phyloP scores from a whole-genome alignment of 2,329 filamentous ascomycete species.

The Aspergillus spinulosporus region DNA sequence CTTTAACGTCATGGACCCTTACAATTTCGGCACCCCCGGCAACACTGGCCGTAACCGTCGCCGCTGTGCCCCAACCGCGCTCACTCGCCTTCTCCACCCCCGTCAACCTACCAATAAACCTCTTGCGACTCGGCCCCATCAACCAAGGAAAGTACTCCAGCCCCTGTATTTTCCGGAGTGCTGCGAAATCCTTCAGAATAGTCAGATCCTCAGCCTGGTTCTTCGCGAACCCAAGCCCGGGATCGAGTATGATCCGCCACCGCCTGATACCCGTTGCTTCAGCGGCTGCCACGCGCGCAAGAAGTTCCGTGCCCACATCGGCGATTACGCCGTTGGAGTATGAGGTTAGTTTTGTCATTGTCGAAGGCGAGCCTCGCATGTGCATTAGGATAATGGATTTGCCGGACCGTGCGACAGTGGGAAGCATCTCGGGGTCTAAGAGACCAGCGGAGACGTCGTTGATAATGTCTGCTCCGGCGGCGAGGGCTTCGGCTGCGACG shows the following conservation, averaged over 20 bases:
- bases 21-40: constrained; percentile 88
- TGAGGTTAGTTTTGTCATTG: constrained; percentile 69
- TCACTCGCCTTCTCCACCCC: constrained; percentile 69
- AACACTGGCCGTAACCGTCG: constrained; percentile 80
- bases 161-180: constrained; percentile 53
- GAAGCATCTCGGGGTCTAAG: constrained; percentile 78
- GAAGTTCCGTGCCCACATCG: constrained; percentile 67
- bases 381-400: constrained; percentile 87
- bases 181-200: constrained; percentile 66
- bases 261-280: constrained; percentile 77
- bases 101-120: constrained; percentile 81
- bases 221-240: constrained; percentile 93
- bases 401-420: constrained; percentile 72
- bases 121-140: constrained; percentile 83
- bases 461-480: constrained; percentile 83
- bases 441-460: constrained; percentile 89
- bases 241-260: constrained; percentile 94
- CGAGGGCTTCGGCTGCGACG: constrained; percentile 75
- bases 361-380: constrained; percentile 83
- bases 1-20: constrained; percentile 82
- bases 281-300: constrained; percentile 71
- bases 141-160: constrained; percentile 76
- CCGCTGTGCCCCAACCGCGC: constrained; percentile 81
- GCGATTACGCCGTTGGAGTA: constrained; percentile 70
- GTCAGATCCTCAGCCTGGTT: constrained; percentile 76